These are phyloP conservation scores for Polyporus arcularius DNA, from an alignment of 768 basidiomycete species.

Conservation along the genomic window DNA sequence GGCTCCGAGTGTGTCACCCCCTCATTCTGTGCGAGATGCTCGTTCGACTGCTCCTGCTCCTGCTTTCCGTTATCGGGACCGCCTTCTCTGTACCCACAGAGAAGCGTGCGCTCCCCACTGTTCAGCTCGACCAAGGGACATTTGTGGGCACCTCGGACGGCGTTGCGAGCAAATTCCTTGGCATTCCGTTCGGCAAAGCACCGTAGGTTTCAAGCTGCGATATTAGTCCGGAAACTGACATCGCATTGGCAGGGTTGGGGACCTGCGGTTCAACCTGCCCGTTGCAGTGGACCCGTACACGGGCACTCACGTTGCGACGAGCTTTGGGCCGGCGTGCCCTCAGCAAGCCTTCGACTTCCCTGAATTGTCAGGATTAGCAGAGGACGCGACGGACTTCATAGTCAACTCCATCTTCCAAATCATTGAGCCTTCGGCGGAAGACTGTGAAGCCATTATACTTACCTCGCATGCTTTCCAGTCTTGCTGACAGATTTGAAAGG, in stretches of 20 bases:
- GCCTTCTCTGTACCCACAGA: conserved; percentile 9
- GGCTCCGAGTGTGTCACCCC: not conserved
- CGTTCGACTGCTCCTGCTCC: conserved; percentile 8
- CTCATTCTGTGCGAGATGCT: conserved; percentile 3
- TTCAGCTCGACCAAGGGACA: conserved; percentile 17
- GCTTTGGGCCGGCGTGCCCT: conserved; percentile 41
- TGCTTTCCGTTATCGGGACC: not conserved
- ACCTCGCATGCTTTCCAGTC: not conserved
- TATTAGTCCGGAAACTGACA: not conserved
- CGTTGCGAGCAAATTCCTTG: conserved; percentile 15
- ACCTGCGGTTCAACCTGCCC: conserved; percentile 26
- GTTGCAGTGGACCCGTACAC: conserved; percentile 30
- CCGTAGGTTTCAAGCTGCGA: conserved; percentile 9
- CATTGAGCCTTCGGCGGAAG: conserved; percentile 14
- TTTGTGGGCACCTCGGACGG: conserved; percentile 16
- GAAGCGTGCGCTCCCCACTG: conserved; percentile 9
- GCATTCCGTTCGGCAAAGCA: conserved; percentile 19
- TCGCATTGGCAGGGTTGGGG: conserved; percentile 16
- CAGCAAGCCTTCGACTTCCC: conserved; percentile 36
- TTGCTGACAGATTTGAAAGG: conserved; percentile 6
- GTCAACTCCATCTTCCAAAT: conserved; percentile 12
- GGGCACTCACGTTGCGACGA: conserved; percentile 36
- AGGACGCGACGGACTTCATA: conserved; percentile 23
- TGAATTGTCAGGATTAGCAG: conserved; percentile 13
- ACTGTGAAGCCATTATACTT: conserved; percentile 1